phyloP scores from a whole-genome alignment of 148 eudicot genomes.

The Hydrangea macrophylla region DNA sequence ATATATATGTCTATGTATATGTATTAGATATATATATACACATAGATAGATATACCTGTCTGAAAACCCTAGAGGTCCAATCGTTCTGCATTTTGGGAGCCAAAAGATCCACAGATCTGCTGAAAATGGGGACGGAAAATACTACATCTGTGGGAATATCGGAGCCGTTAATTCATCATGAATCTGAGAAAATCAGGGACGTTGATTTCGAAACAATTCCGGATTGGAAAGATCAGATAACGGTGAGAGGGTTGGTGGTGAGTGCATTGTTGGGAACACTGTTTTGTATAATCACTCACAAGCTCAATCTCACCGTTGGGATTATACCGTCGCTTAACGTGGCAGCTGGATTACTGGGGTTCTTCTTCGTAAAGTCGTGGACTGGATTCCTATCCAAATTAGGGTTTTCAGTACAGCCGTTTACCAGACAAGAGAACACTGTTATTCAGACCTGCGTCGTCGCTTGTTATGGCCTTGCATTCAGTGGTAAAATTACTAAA shows the following conservation, averaged over 20 bases:
- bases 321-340: conserved; percentile 90
- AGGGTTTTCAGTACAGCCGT: conserved; percentile 53
- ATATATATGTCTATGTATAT: too few relatives aligned
- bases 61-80: neutral
- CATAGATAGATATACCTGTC: too few relatives aligned
- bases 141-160: conserved; percentile 38
- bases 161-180: conserved; percentile 41
- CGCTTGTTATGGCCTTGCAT: conserved; percentile 91
- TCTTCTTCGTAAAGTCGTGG: conserved; percentile 85
- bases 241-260: conserved; percentile 63
- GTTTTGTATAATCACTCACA: conserved; percentile 81
- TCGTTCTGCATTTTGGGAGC: neutral
- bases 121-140: conserved; percentile 41
- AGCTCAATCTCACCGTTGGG: conserved; percentile 84
- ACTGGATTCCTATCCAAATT: conserved; percentile 46
- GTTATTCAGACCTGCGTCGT: conserved; percentile 94
- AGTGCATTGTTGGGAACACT: conserved; percentile 68
- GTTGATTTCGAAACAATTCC: conserved; percentile 42
- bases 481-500: conserved; percentile 52
- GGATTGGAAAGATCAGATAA: conserved; percentile 84
- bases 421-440: conserved; percentile 84
- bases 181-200: conserved; percentile 18
- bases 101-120: neutral
- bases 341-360: conserved; percentile 83
- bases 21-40: too few relatives aligned